Conservation (phyloP, 441 rosid genomes). For the Omphalea diandra region DNA sequence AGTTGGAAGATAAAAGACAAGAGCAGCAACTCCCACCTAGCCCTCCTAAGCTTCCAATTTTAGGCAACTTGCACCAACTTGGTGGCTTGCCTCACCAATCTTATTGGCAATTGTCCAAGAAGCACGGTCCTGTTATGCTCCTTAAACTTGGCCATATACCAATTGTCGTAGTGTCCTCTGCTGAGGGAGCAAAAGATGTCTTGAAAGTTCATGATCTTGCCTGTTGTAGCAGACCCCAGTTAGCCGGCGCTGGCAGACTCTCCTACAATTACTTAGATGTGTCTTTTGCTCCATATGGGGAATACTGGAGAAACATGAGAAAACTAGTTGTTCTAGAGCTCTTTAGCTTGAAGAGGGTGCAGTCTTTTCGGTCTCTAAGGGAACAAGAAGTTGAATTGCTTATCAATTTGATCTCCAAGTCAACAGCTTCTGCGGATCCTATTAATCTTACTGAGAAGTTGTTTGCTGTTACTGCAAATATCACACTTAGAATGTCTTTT, state of each 20-base stretch:
- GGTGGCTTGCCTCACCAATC: slow-evolving; percentile 45
- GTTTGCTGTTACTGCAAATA: slow-evolving; percentile 30
- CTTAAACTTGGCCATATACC: slow-evolving; percentile 34
- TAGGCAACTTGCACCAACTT: slow-evolving; percentile 57
- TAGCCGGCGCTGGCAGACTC: too few species aligned
- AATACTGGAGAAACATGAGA: slow-evolving; percentile 49
- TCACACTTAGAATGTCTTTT: slow-evolving; percentile 38
- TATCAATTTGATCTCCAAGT: slow-evolving; percentile 33
- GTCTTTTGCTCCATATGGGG: slow-evolving; percentile 40
- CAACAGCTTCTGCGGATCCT: slow-evolving; percentile 27
- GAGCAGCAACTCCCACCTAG: slow-evolving; percentile 40
- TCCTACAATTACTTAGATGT: slow-evolving; percentile 42
- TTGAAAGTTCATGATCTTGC: slow-evolving; percentile 45
- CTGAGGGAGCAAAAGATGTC: slow-evolving; percentile 52
- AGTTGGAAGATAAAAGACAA: too few species aligned
- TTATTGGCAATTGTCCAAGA: slow-evolving; percentile 35
- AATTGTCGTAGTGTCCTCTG: slow-evolving; percentile 38
- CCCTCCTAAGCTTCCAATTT: slow-evolving; percentile 49
- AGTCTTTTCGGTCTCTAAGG: slow-evolving; percentile 39
- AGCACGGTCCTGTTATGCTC: slow-evolving; percentile 52
- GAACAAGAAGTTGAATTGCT: slow-evolving; percentile 43
- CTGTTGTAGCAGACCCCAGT: slow-evolving; percentile 46
- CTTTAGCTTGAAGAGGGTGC: too few species aligned
- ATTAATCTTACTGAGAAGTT: slow-evolving; percentile 39
- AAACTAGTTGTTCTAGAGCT: slow-evolving; percentile 46